phyloP scores from a whole-genome alignment of 352 stramenopile species.

The Phytophthora sojae region DNA sequence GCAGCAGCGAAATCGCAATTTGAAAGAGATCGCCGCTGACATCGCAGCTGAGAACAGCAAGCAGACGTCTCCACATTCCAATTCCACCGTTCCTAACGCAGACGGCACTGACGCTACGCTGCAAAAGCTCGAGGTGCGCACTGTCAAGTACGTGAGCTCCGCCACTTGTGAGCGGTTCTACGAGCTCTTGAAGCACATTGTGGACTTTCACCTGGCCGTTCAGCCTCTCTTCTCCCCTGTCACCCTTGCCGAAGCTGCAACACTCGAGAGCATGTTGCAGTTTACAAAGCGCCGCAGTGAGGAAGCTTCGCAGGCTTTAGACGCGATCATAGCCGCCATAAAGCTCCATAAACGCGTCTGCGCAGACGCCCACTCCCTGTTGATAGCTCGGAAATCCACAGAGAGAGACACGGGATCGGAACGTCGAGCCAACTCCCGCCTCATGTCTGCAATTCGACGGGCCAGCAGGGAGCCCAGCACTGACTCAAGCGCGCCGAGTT shows the following conservation, averaged over 20 bases:
- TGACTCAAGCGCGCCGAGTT: neutral
- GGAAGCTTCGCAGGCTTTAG: slow-evolving; percentile 37
- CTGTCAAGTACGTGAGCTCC: slow-evolving; percentile 35
- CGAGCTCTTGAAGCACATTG: slow-evolving; percentile 34
- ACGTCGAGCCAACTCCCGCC: slow-evolving; percentile 13
- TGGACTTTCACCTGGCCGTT: slow-evolving; percentile 24
- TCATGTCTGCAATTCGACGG: slow-evolving; percentile 3
- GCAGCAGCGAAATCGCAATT: neutral
- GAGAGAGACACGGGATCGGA: slow-evolving; percentile 14
- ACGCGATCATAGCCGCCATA: slow-evolving; percentile 41
- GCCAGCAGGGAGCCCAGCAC: neutral
- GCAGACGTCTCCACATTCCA: neutral
- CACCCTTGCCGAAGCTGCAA: neutral
- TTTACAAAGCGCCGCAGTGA: slow-evolving; percentile 44
- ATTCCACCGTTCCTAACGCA: neutral
- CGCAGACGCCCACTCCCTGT: slow-evolving; percentile 38
- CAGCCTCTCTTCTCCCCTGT: slow-evolving; percentile 6
- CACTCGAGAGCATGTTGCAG: slow-evolving; percentile 24
- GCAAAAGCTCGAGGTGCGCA: slow-evolving; percentile 30
- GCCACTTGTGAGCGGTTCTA: slow-evolving; percentile 53
- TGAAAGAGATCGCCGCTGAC: neutral
- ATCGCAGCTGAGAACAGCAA: neutral
- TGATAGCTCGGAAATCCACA: neutral
- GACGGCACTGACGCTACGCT: slow-evolving; percentile 27
- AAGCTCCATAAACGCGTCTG: slow-evolving; percentile 53